Evolutionary conservation across 257 asterid genomes (phyloP).

Genomic region (Jasminum sambac): DNA sequence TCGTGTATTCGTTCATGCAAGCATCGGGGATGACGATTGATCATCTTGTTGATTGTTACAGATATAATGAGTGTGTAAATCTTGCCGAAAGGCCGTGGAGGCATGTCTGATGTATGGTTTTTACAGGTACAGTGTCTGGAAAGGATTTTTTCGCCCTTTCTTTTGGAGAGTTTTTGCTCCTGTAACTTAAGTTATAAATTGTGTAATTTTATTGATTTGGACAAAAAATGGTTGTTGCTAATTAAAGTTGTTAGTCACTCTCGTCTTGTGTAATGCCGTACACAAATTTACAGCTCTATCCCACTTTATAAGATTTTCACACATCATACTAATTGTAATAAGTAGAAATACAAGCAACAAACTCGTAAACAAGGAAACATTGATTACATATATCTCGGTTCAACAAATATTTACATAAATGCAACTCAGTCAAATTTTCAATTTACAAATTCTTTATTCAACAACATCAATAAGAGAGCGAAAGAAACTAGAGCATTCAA

Average conservation of each 20-base stretch:
- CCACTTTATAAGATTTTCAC: no score
- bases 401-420: conserved; percentile 36
- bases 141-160: not conserved
- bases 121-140: not conserved
- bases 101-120: conserved; percentile 46
- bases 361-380: not conserved
- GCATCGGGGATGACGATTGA: conserved; percentile 87
- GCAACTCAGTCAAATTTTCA: conserved; percentile 22
- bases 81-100: conserved; percentile 97
- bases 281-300: no score
- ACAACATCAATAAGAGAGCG: conserved; percentile 38
- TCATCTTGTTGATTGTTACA: conserved; percentile 76
- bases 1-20: conserved; percentile 88
- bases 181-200: not conserved
- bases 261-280: not conserved
- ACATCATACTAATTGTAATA: no score
- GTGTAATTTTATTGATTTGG: not conserved
- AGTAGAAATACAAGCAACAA: not conserved
- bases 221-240: not conserved
- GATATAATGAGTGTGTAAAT: conserved; percentile 65
- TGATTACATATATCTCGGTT: not conserved
- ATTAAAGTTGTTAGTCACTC: not conserved
- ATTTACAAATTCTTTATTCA: conserved; percentile 68
- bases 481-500: conserved; percentile 11
- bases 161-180: not conserved